These are phyloP conservation scores for Eucalyptus pauciflora DNA, from an alignment of 345 rosid genomes.

Conservation along the genomic window DNA sequence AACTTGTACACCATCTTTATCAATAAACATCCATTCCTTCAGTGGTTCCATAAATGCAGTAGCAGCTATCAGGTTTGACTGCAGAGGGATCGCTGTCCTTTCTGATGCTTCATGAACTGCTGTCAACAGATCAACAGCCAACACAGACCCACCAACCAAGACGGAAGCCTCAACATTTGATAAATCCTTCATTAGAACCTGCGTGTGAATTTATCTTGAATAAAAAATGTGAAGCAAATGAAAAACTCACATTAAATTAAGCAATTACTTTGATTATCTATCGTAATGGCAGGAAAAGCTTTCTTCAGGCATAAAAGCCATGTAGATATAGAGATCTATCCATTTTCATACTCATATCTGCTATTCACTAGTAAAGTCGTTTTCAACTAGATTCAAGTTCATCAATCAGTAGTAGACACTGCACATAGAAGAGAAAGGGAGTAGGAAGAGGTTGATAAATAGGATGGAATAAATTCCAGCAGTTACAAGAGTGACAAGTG, in stretches of 20 bases:
- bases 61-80: slow-evolving; percentile 94
- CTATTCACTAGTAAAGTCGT: background rate
- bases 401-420: background rate
- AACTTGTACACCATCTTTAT: slow-evolving; percentile 64
- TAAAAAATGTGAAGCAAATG: background rate
- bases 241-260: background rate
- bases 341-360: background rate
- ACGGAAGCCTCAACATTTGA: slow-evolving; percentile 91
- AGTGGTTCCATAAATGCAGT: slow-evolving; percentile 99
- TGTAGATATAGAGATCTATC: background rate
- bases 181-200: slow-evolving; percentile 92
- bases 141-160: slow-evolving; percentile 95
- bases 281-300: background rate
- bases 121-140: slow-evolving; percentile 96
- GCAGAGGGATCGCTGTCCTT: slow-evolving; percentile 93
- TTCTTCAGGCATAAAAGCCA: background rate
- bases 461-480: background rate
- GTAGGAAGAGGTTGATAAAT: background rate
- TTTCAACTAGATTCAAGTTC: background rate
- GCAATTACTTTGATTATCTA: background rate
- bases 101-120: slow-evolving; percentile 95
- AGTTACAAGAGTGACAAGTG: background rate
- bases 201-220: slow-evolving; percentile 3
- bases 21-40: slow-evolving; percentile 93
- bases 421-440: background rate